A percentile compares a stretch with the other conserved stretches of the same genome.
Conservation (phyloP, 306 rosid genomes). For the Trifolium repens region DNA sequence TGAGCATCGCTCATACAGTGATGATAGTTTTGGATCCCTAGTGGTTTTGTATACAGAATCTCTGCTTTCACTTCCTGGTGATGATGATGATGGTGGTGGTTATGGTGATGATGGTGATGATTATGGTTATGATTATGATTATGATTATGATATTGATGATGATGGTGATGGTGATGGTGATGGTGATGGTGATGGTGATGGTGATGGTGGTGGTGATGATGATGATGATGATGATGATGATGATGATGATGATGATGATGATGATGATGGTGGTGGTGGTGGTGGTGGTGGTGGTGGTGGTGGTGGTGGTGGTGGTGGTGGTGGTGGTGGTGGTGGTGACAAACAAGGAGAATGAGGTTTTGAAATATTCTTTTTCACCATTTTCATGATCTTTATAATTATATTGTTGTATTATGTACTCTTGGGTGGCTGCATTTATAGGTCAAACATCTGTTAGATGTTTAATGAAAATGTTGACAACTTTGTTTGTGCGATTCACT, state of each 20-base stretch:
- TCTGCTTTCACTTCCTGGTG: conserved; percentile 34
- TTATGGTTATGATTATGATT: no score
- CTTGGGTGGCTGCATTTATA: not conserved
- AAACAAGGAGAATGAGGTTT: not conserved
- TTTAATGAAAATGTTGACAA: not conserved
- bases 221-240: not conserved
- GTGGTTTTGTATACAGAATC: conserved; percentile 19
- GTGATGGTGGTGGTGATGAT: not conserved
- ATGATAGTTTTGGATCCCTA: no score
- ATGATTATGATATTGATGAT: no score
- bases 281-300: no score
- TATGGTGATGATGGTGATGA: no score
- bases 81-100: not conserved
- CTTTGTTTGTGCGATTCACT: not conserved
- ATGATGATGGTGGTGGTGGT: no score
- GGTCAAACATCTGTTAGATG: not conserved
- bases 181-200: no score
- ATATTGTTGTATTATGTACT: not conserved
- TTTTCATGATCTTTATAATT: not conserved
- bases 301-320: no score
- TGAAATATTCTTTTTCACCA: not conserved
- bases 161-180: no score
- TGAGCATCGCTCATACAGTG: not conserved
- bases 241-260: no score
- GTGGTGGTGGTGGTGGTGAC: not conserved